These are phyloP conservation scores for Tephrocybe sp. DNA, from an alignment of 768 basidiomycete genomes.

Conservation along the genomic window DNA sequence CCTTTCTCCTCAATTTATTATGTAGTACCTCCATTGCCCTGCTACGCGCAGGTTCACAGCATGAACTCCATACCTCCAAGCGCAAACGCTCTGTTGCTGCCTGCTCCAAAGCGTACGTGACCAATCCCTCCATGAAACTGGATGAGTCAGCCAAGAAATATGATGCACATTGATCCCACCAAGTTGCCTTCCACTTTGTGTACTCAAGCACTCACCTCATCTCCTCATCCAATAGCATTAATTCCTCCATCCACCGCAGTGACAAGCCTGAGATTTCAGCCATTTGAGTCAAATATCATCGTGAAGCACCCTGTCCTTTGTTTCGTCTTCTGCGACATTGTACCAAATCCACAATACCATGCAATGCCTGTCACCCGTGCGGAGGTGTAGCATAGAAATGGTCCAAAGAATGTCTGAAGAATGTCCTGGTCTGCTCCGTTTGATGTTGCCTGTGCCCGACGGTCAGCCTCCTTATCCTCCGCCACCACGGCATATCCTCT, in stretches of 20 bases:
- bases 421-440: neutral
- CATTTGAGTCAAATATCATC: constrained; percentile 19
- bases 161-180: constrained; percentile 10
- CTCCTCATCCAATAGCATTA: constrained; percentile 22
- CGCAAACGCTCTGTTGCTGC: no score
- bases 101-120: no score
- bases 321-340: neutral
- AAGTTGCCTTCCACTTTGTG: constrained; percentile 16
- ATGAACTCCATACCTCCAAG: no score
- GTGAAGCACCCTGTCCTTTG: neutral
- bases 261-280: constrained; percentile 18
- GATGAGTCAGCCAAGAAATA: no score
- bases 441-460: neutral
- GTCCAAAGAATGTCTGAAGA: neutral
- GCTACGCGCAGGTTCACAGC: no score
- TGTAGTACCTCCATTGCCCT: no score
- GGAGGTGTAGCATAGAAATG: neutral
- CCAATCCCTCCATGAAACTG: no score
- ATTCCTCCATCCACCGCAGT: constrained; percentile 23
- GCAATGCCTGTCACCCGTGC: neutral
- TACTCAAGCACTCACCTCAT: constrained; percentile 22
- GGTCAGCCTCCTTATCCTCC: constrained; percentile 3
- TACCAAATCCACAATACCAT: constrained; percentile 1
- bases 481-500: constrained; percentile 1
- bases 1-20: no score